These are phyloP conservation scores for Elsinoe batatas DNA, from an alignment of 2,329 filamentous ascomycete genomes.

Conservation along the genomic window DNA sequence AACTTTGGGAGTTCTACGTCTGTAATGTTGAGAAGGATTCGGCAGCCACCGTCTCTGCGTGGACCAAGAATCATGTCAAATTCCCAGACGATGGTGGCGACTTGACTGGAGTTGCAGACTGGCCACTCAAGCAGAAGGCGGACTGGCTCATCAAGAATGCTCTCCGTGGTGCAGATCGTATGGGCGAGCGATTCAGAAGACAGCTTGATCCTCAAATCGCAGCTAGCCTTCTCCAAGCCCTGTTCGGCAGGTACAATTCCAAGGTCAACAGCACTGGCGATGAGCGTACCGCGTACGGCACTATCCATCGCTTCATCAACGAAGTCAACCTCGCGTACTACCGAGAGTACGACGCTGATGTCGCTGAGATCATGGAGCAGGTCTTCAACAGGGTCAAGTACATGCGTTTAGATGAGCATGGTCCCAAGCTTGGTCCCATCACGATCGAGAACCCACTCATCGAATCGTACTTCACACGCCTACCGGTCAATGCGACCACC, in stretches of 20 bases:
- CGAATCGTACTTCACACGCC: slow-evolving; percentile 87
- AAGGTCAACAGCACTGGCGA: slow-evolving; percentile 40
- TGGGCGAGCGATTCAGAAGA: slow-evolving; percentile 73
- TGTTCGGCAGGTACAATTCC: slow-evolving; percentile 60
- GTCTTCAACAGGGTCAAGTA: slow-evolving; percentile 94
- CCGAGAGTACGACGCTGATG: slow-evolving; percentile 79
- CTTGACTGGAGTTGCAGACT: slow-evolving; percentile 43
- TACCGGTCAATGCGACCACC: slow-evolving; percentile 70
- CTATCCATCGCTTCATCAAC: slow-evolving; percentile 55
- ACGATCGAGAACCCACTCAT: slow-evolving; percentile 69
- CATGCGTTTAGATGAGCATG: slow-evolving; percentile 81
- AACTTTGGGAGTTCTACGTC: slow-evolving; percentile 89
- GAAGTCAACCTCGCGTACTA: slow-evolving; percentile 83
- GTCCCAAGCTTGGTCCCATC: slow-evolving; percentile 76
- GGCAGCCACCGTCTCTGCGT: slow-evolving; percentile 59
- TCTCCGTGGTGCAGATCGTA: slow-evolving; percentile 58
- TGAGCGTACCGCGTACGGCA: slow-evolving; percentile 44
- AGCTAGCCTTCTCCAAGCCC: slow-evolving; percentile 56
- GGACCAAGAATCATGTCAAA: slow-evolving; percentile 52
- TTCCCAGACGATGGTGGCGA: slow-evolving; percentile 45
- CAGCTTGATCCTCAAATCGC: slow-evolving; percentile 58
- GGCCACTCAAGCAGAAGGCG: slow-evolving; percentile 50
- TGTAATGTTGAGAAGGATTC: slow-evolving; percentile 67
- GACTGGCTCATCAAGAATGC: slow-evolving; percentile 59
- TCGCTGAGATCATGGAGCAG: slow-evolving; percentile 76